These are phyloP conservation scores for Platanus orientalis DNA, from an alignment of 164 flowering plant species.

Conservation along the genomic window DNA sequence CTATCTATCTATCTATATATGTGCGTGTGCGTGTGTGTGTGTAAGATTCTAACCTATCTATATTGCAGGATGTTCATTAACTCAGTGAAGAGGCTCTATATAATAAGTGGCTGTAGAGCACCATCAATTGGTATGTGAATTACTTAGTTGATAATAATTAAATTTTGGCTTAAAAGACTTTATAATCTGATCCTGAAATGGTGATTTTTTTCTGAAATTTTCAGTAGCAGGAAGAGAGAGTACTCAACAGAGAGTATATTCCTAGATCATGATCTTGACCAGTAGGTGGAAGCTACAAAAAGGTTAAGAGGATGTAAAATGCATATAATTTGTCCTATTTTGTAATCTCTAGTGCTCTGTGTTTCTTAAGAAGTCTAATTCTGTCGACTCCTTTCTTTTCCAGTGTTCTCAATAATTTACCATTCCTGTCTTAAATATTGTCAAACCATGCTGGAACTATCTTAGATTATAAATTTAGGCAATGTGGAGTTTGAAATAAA, in stretches of 20 bases:
- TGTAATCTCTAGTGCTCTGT: slow-evolving; percentile 5
- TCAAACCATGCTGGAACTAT: too few relatives aligned
- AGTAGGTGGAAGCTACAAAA: not conserved
- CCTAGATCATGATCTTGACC: not conserved
- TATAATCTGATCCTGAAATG: not conserved
- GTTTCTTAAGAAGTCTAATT: not conserved
- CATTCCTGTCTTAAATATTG: too few relatives aligned
- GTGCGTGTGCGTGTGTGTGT: too few relatives aligned
- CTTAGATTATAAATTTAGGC: too few relatives aligned
- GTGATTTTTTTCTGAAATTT: not conserved
- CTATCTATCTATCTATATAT: too few relatives aligned
- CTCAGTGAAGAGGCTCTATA: slow-evolving; percentile 19
- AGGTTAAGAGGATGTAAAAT: too few relatives aligned
- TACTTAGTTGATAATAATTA: not conserved
- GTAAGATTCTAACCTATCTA: not conserved
- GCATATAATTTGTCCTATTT: not conserved
- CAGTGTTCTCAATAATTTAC: not conserved
- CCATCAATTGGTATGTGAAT: slow-evolving; percentile 7
- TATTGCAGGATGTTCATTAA: slow-evolving; percentile 17
- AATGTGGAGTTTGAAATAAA: too few relatives aligned
- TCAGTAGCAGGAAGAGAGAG: slow-evolving; percentile 4
- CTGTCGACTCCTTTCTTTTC: not conserved
- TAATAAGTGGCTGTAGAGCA: slow-evolving; percentile 19
- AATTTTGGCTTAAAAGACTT: too few relatives aligned
- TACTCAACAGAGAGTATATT: slow-evolving; percentile 2